A percentile compares a stretch with the other conserved stretches of the same genome.
These are phyloP conservation scores for Backusella macrospora DNA, from an alignment of 192 early-diverging fungal species.

Conservation along the genomic window DNA sequence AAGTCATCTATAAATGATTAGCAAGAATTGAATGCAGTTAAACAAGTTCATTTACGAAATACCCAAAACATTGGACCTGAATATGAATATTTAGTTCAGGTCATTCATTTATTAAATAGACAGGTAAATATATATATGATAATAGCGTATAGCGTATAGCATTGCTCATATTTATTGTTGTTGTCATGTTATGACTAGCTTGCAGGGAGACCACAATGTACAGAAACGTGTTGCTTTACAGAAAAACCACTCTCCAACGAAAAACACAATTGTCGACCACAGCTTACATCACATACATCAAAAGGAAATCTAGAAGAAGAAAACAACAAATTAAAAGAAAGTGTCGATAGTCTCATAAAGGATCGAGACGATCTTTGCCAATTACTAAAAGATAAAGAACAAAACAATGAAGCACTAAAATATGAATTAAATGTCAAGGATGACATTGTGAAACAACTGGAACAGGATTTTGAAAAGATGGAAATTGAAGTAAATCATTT, in stretches of 20 bases:
- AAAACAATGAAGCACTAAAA: slow-evolving; percentile 37
- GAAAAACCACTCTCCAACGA: slow-evolving; percentile 28
- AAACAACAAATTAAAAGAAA: slow-evolving; percentile 27
- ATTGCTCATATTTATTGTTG: not conserved
- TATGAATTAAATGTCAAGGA: slow-evolving; percentile 42
- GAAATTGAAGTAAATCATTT: slow-evolving; percentile 33
- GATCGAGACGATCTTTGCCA: slow-evolving; percentile 33
- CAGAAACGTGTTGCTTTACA: slow-evolving; percentile 42
- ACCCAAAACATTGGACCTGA: slow-evolving; percentile 42
- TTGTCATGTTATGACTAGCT: slow-evolving; percentile 9
- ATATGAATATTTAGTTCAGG: slow-evolving; percentile 49
- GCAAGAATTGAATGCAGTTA: slow-evolving; percentile 34
- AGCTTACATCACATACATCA: slow-evolving; percentile 33
- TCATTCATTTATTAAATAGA: slow-evolving; percentile 42
- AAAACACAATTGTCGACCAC: slow-evolving; percentile 43
- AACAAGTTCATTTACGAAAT: slow-evolving; percentile 31
- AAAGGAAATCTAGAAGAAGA: slow-evolving; percentile 29
- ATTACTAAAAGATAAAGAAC: slow-evolving; percentile 36
- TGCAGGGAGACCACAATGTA: slow-evolving; percentile 33
- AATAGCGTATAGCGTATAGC: too few species aligned
- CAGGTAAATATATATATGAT: slow-evolving; percentile 26
- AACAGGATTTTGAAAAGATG: slow-evolving; percentile 42
- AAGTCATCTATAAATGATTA: not conserved
- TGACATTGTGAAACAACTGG: slow-evolving; percentile 40
- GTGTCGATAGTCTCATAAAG: slow-evolving; percentile 14